Base-by-base conservation (phyloP, 257 asterid genomes). In the Petrea volubilis region DNA sequence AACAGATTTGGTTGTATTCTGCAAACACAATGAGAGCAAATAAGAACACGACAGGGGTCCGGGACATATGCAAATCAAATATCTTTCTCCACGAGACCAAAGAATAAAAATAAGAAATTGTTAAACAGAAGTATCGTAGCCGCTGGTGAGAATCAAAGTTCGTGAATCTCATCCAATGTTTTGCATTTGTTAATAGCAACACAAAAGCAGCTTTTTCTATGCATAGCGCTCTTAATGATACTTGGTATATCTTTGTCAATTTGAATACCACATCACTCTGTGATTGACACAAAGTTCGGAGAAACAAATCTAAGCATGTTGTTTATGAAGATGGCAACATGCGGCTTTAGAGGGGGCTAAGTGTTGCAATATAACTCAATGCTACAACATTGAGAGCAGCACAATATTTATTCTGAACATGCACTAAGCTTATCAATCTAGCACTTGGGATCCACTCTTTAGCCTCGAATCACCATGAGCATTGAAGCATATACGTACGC, bases 1-100 rank as follows among this genome's bases (percentile, higher is more conserved):
- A 75, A 64, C 5, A 27, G 34, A 65, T 79, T 70, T 59, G 77
- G 60, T 55, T 59, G 72, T 41, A 51, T 34, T 59, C 80, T 79
- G 83, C 74, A 65, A 52, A 15, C 38, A 28, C 11, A 31, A 23
- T 23, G 28, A 34, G 27, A 10, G 29, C 9, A 21, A 21, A 52
- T 34, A 10, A 63, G 43, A 31, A 2, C 38, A 38, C n/a, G n/a
- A n/a, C n/a, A n/a, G n/a, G n/a, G n/a, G n/a, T n/a, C n/a, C n/a
- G n/a, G n/a, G n/a, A n/a, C 21, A 51, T 64, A 0, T n/a, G 5
- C 24, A 21, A 33, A 31, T 4, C 14, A 65, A 29, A 49, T 11
- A 47, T 15, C 33, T 6, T 17, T 29, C 9, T 40, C 14, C n/a
- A 41, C 3, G 17, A 60, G 31, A 17, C 28, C 49, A 31, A 59